These are phyloP conservation scores for Bruguiera parviflora DNA, from an alignment of 345 rosid genomes.

Conservation along the genomic window DNA sequence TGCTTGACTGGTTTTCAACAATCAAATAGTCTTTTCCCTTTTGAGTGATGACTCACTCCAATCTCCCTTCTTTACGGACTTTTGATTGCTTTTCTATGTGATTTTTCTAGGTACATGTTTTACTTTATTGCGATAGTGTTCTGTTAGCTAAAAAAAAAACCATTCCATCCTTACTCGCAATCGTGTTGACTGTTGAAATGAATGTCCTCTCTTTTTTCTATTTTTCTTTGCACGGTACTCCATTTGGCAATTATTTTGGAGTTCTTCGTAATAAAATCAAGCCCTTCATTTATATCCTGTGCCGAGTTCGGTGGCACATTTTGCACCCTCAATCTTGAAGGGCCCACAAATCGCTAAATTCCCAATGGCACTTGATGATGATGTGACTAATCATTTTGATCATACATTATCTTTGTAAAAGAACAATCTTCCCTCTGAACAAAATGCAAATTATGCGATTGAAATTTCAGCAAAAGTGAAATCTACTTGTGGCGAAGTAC, in stretches of 20 bases:
- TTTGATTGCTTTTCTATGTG: slow-evolving; percentile 17
- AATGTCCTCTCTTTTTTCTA: slow-evolving; percentile 18
- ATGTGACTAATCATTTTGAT: slow-evolving; percentile 11
- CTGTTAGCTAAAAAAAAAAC: slow-evolving; percentile 15
- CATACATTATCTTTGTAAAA: background rate
- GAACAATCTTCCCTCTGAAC: too few species aligned
- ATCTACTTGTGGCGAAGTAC: too few species aligned
- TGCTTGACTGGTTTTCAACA: slow-evolving; percentile 26
- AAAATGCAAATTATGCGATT: background rate
- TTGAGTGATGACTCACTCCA: slow-evolving; percentile 18
- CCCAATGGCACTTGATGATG: slow-evolving; percentile 1
- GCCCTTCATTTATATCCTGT: background rate
- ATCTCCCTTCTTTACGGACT: slow-evolving; percentile 10
- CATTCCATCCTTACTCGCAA: slow-evolving; percentile 15
- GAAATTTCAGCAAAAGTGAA: too few species aligned
- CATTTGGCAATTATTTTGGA: background rate
- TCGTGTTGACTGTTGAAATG: slow-evolving; percentile 30
- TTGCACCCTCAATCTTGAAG: background rate
- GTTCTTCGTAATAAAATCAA: background rate
- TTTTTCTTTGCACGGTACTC: background rate
- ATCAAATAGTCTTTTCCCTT: slow-evolving; percentile 4
- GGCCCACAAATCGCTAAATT: background rate
- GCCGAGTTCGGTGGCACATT: too few species aligned
- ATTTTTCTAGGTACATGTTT: slow-evolving; percentile 8
- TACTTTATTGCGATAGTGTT: slow-evolving; percentile 11